These are phyloP conservation scores for Lasiodiplodia sp. DNA, from an alignment of 2,329 filamentous ascomycete genomes.

Conservation along the genomic window DNA sequence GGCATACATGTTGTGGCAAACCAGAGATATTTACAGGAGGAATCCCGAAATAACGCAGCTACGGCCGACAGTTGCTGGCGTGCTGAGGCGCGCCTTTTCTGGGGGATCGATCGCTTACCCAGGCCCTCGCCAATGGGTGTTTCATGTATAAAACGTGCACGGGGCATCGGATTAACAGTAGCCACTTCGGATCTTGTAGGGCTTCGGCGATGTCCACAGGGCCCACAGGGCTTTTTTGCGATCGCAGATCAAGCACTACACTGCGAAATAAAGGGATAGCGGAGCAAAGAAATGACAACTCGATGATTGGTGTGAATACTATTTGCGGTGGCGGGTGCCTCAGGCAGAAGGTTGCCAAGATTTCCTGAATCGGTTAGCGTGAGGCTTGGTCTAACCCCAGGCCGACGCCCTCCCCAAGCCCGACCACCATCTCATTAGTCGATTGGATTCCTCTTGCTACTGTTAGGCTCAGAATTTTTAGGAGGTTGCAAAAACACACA, in stretches of 20 bases:
- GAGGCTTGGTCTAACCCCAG: background rate
- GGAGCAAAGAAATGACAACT: background rate
- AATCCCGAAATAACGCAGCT: no score
- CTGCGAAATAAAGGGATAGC: background rate
- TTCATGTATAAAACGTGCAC: background rate
- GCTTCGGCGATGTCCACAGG: background rate
- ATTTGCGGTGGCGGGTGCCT: background rate
- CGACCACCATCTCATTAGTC: background rate
- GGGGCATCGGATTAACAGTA: background rate
- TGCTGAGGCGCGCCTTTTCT: background rate
- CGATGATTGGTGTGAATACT: background rate
- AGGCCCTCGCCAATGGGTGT: background rate
- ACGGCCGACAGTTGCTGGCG: background rate
- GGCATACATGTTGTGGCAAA: no score
- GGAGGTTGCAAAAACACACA: no score
- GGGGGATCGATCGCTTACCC: background rate
- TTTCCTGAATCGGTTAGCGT: background rate
- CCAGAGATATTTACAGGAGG: no score
- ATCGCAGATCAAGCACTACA: background rate
- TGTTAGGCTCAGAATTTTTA: background rate
- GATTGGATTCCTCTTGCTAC: background rate
- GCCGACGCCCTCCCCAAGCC: background rate
- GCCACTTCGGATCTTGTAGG: background rate
- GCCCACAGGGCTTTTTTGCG: background rate
- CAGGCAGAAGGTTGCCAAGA: background rate